Conservation (phyloP, 495 filamentous ascomycete genomes). For the Monascus purpureus region DNA sequence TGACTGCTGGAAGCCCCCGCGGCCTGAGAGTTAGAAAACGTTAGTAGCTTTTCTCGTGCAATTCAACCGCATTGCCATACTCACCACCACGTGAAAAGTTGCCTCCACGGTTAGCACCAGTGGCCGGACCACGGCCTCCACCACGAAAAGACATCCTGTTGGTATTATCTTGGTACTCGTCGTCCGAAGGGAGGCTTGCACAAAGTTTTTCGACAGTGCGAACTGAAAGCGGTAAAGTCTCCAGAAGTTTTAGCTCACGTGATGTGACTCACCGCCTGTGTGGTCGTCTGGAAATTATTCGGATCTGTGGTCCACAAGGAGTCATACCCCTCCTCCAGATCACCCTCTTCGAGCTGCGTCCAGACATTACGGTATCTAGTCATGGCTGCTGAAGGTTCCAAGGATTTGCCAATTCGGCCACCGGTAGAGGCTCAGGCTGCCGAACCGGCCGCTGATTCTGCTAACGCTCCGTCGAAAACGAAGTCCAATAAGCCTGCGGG, state of each 20-base stretch:
- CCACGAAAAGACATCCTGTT: conserved; percentile 42
- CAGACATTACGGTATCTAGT: conserved; percentile 5
- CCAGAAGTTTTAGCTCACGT: conserved; percentile 28
- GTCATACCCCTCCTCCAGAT: conserved; percentile 4
- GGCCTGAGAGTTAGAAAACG: conserved; percentile 33
- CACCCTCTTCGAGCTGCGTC: conserved; percentile 2
- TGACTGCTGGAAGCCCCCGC: conserved; percentile 49
- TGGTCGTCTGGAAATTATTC: too few relatives aligned
- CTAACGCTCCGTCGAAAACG: conserved; percentile 20
- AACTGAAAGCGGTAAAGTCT: conserved; percentile 37
- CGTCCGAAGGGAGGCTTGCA: conserved; percentile 6
- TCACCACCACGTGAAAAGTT: conserved; percentile 33
- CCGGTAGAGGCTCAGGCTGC: conserved; percentile 18
- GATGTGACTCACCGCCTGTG: conserved; percentile 30
- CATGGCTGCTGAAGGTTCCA: conserved; percentile 28
- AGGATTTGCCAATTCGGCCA: conserved; percentile 28
- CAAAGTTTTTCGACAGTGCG: conserved; percentile 37
- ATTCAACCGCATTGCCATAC: conserved; percentile 3
- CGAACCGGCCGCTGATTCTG: conserved; percentile 15
- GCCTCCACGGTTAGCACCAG: conserved; percentile 38
- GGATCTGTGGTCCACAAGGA: too few relatives aligned
- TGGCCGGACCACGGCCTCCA: conserved; percentile 26
- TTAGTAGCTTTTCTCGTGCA: conserved; percentile 17
- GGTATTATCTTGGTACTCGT: conserved; percentile 13
- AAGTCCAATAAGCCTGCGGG: conserved; percentile 12